Percentiles rank a stretch among this genome's conserved stretches.
Conservation (phyloP, 2,329 filamentous ascomycete genomes). For the Fusarium tuaranense region DNA sequence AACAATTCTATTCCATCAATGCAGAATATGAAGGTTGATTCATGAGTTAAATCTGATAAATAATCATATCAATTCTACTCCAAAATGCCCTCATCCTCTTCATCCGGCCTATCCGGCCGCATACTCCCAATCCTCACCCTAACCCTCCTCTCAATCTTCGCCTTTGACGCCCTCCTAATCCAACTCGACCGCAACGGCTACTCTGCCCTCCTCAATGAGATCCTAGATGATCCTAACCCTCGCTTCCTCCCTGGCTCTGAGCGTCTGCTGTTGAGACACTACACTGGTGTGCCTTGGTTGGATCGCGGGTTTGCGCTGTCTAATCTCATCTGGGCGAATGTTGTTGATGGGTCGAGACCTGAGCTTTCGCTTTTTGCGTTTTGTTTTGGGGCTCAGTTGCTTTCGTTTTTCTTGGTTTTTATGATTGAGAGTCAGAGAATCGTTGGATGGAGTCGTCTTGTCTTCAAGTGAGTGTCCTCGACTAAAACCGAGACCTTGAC, state of each 20-base stretch:
- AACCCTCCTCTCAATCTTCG: slow-evolving; percentile 31
- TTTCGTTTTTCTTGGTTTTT: slow-evolving; percentile 33
- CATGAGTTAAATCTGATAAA: background rate
- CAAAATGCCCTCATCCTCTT: background rate
- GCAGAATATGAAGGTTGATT: background rate
- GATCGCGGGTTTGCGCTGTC: slow-evolving; percentile 32
- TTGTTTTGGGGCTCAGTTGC: slow-evolving; percentile 39
- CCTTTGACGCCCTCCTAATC: slow-evolving; percentile 33
- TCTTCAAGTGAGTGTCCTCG: slow-evolving; percentile 43
- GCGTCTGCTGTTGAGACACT: slow-evolving; percentile 30
- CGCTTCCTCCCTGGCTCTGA: slow-evolving; percentile 38
- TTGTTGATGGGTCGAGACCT: slow-evolving; percentile 38
- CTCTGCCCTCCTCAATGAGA: slow-evolving; percentile 7
- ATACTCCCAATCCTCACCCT: slow-evolving; percentile 30
- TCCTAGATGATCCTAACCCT: slow-evolving; percentile 30
- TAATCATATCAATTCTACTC: too few species aligned
- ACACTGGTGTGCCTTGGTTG: slow-evolving; percentile 26
- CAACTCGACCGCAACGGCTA: slow-evolving; percentile 42
- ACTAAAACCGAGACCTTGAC: too few species aligned
- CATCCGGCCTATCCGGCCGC: slow-evolving; percentile 18
- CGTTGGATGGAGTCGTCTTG: slow-evolving; percentile 14
- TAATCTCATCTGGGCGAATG: slow-evolving; percentile 40
- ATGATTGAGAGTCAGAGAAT: slow-evolving; percentile 36
- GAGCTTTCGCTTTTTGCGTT: slow-evolving; percentile 37
- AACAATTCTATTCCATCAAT: background rate